Base-by-base conservation (phyloP, 2,329 filamentous ascomycete species). In the Cordyceps militaris region DNA sequence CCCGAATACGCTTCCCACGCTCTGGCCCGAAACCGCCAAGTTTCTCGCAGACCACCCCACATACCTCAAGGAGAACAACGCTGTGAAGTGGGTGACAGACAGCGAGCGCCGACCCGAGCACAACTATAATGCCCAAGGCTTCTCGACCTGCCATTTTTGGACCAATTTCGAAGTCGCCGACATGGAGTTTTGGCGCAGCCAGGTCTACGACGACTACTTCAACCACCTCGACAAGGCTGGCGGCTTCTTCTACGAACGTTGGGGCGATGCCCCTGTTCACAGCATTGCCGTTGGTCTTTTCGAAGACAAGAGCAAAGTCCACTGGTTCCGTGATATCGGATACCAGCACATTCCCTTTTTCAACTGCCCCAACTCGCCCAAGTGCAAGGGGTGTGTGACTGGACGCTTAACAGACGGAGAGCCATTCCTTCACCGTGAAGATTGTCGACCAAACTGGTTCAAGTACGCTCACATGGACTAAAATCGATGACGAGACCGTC, bases 111-210 rank as follows among this genome's bases (percentile, higher is more conserved):
- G 94, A 50, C 92, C 93, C 1, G 83, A 90, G 14, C 88, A 96
- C 71, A 90, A 91, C 68, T 71, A 79, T 56, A 84, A 86, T 62
- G 93, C 93, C 7, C 88, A 96, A 66, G 94, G 94, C 34, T 99
- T 96, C 77, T 96, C 91, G 34, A 97, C 94, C 2, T 99, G 94
- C 71, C 94, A 99, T 73, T 99, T 99, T 79, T 99, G 94, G 94
- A 94, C 87, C 67, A 99, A 99, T 73, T 99, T 99, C 66, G 94
- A 99, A 74, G 93, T 99, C 66, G 93, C 83, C 48, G 91, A 97
- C 71, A 83, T 99, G 81, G 83, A 83, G 62, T 96, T 99, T 73
- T 99, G 91, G 89, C 80, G 94, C 50, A 89, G 91, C 68, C 84
- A 92, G 70, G 81, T 84, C 47, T 99, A 99, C 69, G 89, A 96